These are phyloP conservation scores for Liquidambar formosana DNA, from an alignment of 164 flowering plant species.

Conservation along the genomic window DNA sequence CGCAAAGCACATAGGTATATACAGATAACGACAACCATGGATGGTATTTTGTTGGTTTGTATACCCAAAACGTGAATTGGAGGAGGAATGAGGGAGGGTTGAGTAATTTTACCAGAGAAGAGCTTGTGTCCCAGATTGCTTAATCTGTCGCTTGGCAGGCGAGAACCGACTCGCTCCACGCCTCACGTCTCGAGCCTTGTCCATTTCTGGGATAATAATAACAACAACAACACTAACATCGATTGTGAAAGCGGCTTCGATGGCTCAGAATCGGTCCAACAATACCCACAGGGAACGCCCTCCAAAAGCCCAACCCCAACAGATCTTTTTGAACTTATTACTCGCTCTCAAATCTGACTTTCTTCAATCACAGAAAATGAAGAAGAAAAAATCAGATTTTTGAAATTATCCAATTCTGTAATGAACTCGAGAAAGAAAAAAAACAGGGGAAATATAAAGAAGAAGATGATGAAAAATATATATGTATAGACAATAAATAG, in stretches of 20 bases:
- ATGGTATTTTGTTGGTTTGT: slow-evolving; percentile 11
- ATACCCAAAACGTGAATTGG: neutral
- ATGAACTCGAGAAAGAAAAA: neutral
- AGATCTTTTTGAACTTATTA: slow-evolving; percentile 17
- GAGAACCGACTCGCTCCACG: slow-evolving; percentile 38
- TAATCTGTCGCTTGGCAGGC: slow-evolving; percentile 22
- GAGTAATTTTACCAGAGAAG: slow-evolving; percentile 19
- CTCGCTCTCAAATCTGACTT: slow-evolving; percentile 1
- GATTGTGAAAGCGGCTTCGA: slow-evolving; percentile 13
- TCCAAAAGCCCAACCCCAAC: neutral
- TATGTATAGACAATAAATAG: neutral
- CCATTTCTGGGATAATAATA: slow-evolving; percentile 34
- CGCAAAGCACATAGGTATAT: slow-evolving; percentile 18
- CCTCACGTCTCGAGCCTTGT: slow-evolving; percentile 46
- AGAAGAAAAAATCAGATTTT: neutral
- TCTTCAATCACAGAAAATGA: slow-evolving; percentile 10
- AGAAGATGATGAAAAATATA: neutral
- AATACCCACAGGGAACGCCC: neutral
- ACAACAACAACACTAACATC: slow-evolving; percentile 21
- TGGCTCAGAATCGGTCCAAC: slow-evolving; percentile 11
- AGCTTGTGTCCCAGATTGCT: slow-evolving; percentile 37
- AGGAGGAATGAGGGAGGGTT: slow-evolving; percentile 11
- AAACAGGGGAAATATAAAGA: neutral
- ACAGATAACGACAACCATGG: slow-evolving; percentile 30
- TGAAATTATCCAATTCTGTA: neutral